Evolutionary conservation across 1,139 yeast genomes (phyloP).

Genomic region (Pneumocystis murina): DNA sequence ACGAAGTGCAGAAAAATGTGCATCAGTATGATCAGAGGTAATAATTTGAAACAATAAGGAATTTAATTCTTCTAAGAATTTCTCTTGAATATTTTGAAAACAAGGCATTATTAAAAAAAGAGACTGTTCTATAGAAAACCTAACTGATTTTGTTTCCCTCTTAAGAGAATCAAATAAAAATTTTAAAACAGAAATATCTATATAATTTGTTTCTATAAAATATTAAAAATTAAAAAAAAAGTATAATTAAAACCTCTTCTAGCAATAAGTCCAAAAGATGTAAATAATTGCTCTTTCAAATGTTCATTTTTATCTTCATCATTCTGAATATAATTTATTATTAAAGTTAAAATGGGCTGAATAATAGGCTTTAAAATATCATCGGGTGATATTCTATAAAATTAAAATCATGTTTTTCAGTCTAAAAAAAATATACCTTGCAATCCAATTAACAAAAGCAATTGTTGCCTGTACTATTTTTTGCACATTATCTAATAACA

Average conservation of each 20-base stretch:
- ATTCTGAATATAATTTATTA: constrained; percentile 25
- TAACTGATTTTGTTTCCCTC: constrained; percentile 47
- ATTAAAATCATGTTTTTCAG: neutral
- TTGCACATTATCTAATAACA: neutral
- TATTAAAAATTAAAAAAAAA: neutral
- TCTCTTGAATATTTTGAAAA: constrained; percentile 30
- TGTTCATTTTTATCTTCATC: constrained; percentile 21
- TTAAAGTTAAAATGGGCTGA: constrained; percentile 21
- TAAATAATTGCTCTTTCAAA: constrained; percentile 55
- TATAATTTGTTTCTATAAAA: neutral
- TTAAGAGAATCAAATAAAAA: constrained; percentile 62
- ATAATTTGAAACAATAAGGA: neutral
- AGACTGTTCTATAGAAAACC: constrained; percentile 59
- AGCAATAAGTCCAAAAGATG: constrained; percentile 55
- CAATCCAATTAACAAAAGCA: constrained; percentile 45
- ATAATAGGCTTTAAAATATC: neutral
- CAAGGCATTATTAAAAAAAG: constrained; percentile 44
- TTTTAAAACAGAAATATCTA: constrained; percentile 40
- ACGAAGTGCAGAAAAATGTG: constrained; percentile 51
- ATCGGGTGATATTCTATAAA: neutral
- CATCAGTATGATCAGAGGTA: constrained; percentile 21
- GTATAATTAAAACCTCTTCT: constrained; percentile 36
- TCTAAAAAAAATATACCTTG: constrained; percentile 8
- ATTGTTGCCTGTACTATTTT: constrained; percentile 35
- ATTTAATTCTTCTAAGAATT: constrained; percentile 29